A percentile compares a stretch with the other conserved stretches of the same genome.
phyloP scores from a whole-genome alignment of 306 rosid genomes.

The Rubus idaeus region DNA sequence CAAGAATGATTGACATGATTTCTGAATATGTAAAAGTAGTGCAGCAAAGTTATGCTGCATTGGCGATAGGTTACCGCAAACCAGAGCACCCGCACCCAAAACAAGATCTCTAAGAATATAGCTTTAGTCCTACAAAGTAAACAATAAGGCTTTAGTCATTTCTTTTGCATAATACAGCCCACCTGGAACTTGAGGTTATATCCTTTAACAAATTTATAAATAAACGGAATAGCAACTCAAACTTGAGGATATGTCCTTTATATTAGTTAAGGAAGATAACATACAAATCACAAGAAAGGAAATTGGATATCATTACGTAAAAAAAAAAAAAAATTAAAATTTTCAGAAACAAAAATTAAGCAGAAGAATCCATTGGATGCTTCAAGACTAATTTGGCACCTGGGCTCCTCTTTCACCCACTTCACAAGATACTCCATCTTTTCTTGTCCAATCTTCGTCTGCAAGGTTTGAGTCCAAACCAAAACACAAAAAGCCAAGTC shows the following conservation, averaged over 20 bases:
- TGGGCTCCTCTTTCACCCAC: constrained; percentile 57
- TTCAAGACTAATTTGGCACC: constrained; percentile 53
- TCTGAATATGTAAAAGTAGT: too few species aligned
- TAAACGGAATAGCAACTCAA: not conserved
- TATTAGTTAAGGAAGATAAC: not conserved
- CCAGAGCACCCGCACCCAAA: too few species aligned
- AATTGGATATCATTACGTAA: not conserved
- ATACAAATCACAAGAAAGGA: not conserved
- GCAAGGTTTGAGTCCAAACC: constrained; percentile 29
- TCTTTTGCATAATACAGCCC: too few species aligned
- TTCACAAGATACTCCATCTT: constrained; percentile 25
- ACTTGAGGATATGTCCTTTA: not conserved
- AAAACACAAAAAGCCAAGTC: constrained; percentile 42
- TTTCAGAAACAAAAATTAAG: constrained; percentile 33
- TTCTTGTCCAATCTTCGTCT: constrained; percentile 23
- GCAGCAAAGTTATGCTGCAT: too few species aligned
- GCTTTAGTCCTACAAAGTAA: too few species aligned
- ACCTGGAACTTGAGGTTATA: too few species aligned
- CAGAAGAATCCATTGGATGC: constrained; percentile 79
- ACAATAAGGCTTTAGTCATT: too few species aligned
- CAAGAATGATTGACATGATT: too few species aligned
- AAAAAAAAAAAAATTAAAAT: not conserved
- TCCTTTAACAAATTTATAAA: too few species aligned
- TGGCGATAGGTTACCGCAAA: too few species aligned
- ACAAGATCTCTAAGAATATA: too few species aligned